Base-by-base conservation (phyloP, 352 stramenopile species). In the Phytophthora meadii region DNA sequence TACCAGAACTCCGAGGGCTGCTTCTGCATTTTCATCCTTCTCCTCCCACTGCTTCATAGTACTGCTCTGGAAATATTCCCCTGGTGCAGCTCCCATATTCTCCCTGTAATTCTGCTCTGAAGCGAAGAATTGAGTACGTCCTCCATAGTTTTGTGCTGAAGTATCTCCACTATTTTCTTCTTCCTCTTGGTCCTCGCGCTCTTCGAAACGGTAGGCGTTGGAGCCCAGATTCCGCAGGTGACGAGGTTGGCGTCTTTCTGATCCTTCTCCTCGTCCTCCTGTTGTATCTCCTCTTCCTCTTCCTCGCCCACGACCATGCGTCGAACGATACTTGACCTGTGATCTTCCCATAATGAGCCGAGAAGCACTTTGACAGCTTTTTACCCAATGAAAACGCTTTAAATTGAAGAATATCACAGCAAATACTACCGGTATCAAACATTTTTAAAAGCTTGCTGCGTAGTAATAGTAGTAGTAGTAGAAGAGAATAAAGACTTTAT, bases 171-270 rank as follows among this genome's bases (percentile, higher is more conserved):
- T 53, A 10, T 27, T 65, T 27, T 76, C 41, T 8, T 65, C 62
- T n/a, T 70, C 62, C 2, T 79, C 61, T 30, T 73, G 25, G 0
- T 72, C 61, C 37, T 58, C 60, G 19, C 59, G 65, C 30, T 82
- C 71, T 36, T 84, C 69, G 59, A 88, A 94, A 19, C 87, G 87
- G 59, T 76, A 90, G 22, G 79, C 87, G 69, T 94, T 93, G 24
- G 84, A 92, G 30, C 74, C 72, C 7, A 94, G n/a, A 61, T 64
- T 71, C 11, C 65, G 32, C 50, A 68, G n/a, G 42, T 72, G 81
- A 47, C 67, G 54, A 22, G 70, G 58, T 17, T 57, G 40, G 14
- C 63, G 61, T 52, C 55, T 64, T 45, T 68, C 63, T 2, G 27
- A 61, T 8, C 37, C 49, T 28, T 51, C 42, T 6, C 64, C 60